Base-by-base conservation (phyloP, 2,329 filamentous ascomycete species). In the Pyricularia sp. region DNA sequence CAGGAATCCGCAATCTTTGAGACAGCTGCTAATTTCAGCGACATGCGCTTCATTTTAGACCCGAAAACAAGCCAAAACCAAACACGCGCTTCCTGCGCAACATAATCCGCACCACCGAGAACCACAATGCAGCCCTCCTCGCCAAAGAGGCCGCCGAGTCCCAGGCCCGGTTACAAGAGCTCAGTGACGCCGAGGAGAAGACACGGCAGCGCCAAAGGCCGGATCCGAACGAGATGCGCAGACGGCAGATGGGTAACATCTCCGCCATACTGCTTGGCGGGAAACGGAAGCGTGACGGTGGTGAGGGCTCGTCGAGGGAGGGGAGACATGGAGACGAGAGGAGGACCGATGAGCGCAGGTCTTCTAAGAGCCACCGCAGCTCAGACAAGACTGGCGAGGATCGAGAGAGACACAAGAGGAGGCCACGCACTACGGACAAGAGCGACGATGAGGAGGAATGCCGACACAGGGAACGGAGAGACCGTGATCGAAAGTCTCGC, bases 11-110 rank as follows among this genome's bases (percentile, higher is more conserved):
- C 28, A 42, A 11, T 5, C 6, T 11, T 17, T 17, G 9, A 17
- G 23, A 63, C 14, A 6, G 10, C 26, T 26, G 23, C 33, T 42
- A 20, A 33, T 12, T 17, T 36, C 17, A 31, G 20, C 55, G 59
- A 26, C 17, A 2, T 7, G 6, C 70, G 87, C 20, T 11, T n/a
- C 42, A 9, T 50, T 50, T 6, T 78, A 93, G 87, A 75, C 86
- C 89, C 69, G 79, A 85, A 64, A 86, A 86, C 73, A 87, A 89
- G 71, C 92, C 92, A 0, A 97, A 94, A 77, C 94, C 94, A 3
- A 98, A 99, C 75, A 97, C 92, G 0, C 87, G 91, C 42, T 98
- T 98, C 76, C 81, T 99, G 61, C 89, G 89, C 69, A 91, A 95
- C 74, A 92, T 98, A 69, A 92, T 99, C 71, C 91, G 90, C 71